These are phyloP conservation scores for Aplosporella prunicola DNA, from an alignment of 2,329 filamentous ascomycete genomes.

Conservation along the genomic window DNA sequence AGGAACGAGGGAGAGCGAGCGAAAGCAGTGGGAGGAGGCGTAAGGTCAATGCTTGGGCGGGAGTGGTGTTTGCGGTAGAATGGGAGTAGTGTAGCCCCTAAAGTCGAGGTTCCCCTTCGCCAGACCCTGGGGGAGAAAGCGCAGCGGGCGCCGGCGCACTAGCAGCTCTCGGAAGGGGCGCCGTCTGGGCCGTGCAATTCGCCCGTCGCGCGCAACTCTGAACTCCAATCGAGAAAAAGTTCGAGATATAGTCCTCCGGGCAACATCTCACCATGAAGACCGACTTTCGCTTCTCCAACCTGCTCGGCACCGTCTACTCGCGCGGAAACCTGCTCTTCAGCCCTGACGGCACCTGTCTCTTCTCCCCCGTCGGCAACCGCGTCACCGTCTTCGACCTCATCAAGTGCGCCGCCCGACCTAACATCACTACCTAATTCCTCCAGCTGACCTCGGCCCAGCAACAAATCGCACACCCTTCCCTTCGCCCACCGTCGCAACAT, in stretches of 20 bases:
- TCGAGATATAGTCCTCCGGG: conserved; percentile 11
- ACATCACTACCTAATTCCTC: background rate
- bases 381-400: conserved; percentile 94
- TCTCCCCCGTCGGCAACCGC: conserved; percentile 92
- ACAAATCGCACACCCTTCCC: conserved; percentile 76
- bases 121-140: conserved; percentile 8
- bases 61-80: conserved; percentile 5
- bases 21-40: conserved; percentile 9
- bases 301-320: conserved; percentile 96
- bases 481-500: conserved; percentile 96
- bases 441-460: conserved; percentile 40
- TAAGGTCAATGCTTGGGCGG: conserved; percentile 4
- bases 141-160: conserved; percentile 9
- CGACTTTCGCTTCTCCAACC: conserved; percentile 97
- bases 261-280: conserved; percentile 77
- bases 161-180: conserved; percentile 1
- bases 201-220: conserved; percentile 1
- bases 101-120: conserved; percentile 11
- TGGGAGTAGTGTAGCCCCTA: conserved; percentile 11
- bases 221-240: conserved; percentile 24
- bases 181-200: background rate
- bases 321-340: conserved; percentile 96
- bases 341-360: conserved; percentile 88
- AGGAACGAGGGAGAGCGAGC: conserved; percentile 7
- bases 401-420: conserved; percentile 52